Base-by-base conservation (phyloP, 176 grass and related monocot genomes). In the Secale cereale region DNA sequence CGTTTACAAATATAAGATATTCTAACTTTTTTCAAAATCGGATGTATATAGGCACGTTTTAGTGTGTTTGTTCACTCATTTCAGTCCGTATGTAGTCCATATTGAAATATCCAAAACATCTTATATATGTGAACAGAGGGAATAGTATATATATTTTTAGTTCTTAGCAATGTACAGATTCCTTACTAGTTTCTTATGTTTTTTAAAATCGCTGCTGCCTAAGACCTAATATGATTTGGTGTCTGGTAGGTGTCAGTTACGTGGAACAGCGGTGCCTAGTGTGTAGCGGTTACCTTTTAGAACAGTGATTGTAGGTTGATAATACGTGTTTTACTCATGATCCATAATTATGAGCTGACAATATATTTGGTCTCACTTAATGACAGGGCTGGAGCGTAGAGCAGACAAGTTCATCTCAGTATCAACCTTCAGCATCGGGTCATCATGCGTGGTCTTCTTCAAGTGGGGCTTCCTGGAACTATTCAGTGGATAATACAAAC, bases 391-490 rank as follows among this genome's bases (percentile, higher is more conserved):
- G 70, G 45, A 72, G 83, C 64, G 70, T 86, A 31, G 82, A 84
- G 28, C 82, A 88, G 74, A 31, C 77, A 61, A 89, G 78, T 86
- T 80, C 46, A 82, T 86, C 91, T 83, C 73, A 41, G 54, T 91
- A 94, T 57, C 82, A 69, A 59, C 81, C 87, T 73, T 90, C 72
- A 90, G 71, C 82, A 78, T 73, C 86, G 78, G 66, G 59, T 8
- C 79, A 68, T 60, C 82, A 90, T 60, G 60, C 41, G 32, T 94
- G 90, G 82, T 25, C 76, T 29, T 90, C 84, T 66, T 87, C 88
- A 69, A 71, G 81, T 67, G 78, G 33, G 10, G 65, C 81, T 76
- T 87, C 90, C 61, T 94, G 78, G 92, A 90, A 85, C 86, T 92
- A 85, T 76, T 65, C 82, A 57, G 50, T 83, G 62, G 82, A 82